Evolutionary conservation across 441 rosid genomes (phyloP).

Genomic region (Gossypium gossypioides): DNA sequence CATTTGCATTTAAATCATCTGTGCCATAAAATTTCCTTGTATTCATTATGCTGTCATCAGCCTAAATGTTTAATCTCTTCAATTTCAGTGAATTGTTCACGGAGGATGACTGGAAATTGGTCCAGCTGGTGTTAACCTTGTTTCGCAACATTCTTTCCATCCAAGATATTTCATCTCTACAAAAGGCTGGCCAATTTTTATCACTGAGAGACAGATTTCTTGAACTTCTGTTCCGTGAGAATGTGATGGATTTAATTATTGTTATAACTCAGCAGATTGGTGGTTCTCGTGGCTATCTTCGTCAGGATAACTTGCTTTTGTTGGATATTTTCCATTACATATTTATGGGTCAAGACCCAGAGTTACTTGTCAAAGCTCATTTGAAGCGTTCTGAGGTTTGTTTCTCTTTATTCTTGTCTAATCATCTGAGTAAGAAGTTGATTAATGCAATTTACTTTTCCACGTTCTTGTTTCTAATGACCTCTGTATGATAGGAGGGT

Average conservation of each 20-base stretch:
- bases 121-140: slow-evolving; percentile 79
- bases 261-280: slow-evolving; percentile 63
- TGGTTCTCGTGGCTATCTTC: slow-evolving; percentile 46
- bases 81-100: slow-evolving; percentile 53
- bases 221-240: slow-evolving; percentile 68
- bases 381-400: slow-evolving; percentile 39
- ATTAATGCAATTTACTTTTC: neutral
- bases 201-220: slow-evolving; percentile 72
- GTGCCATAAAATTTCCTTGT: neutral
- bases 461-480: slow-evolving; percentile 7
- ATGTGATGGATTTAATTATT: slow-evolving; percentile 69
- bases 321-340: slow-evolving; percentile 68
- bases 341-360: slow-evolving; percentile 74
- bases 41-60: neutral
- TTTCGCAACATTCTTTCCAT: slow-evolving; percentile 80
- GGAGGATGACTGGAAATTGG: slow-evolving; percentile 96
- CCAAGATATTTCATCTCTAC: slow-evolving; percentile 58
- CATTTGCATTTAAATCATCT: neutral
- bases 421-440: slow-evolving; percentile 2
- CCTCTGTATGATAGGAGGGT: slow-evolving; percentile 31
- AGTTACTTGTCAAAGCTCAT: slow-evolving; percentile 49
- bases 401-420: slow-evolving; percentile 6
- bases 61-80: slow-evolving; percentile 7
- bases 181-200: slow-evolving; percentile 60
- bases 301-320: slow-evolving; percentile 75